Conservation (phyloP, 2,329 filamentous ascomycete genomes). For the Hymenoscyphus salicellus region DNA sequence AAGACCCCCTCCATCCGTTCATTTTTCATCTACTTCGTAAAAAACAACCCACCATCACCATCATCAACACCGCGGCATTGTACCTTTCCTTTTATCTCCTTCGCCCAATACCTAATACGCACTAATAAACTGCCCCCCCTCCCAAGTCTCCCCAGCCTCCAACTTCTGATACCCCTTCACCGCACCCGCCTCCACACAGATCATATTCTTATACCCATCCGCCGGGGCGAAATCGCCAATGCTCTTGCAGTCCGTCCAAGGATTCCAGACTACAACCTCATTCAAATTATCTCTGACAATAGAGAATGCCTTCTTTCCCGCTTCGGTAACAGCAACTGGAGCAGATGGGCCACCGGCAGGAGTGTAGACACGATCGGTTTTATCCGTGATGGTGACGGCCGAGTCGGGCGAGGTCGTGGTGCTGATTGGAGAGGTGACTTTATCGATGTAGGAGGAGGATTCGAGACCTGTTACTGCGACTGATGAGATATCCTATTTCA, state of each 20-base stretch:
- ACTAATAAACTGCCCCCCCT: conserved; percentile 46
- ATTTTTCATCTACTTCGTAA: conserved; percentile 1
- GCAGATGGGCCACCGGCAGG: conserved; percentile 59
- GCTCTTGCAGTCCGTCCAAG: conserved; percentile 75
- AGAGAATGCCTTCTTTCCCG: conserved; percentile 63
- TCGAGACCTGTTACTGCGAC: conserved; percentile 73
- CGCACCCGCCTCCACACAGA: conserved; percentile 88
- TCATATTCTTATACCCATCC: conserved; percentile 87
- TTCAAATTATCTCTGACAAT: conserved; percentile 80
- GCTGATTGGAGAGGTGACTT: conserved; percentile 59
- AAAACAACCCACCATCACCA: not conserved
- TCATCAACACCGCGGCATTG: not conserved
- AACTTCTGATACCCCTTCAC: conserved; percentile 80
- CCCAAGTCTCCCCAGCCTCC: conserved; percentile 70
- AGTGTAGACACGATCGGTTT: conserved; percentile 87
- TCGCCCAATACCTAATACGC: not conserved
- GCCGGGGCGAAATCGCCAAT: conserved; percentile 88
- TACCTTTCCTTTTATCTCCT: not conserved
- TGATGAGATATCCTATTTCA: conserved; percentile 71
- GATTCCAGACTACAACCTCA: conserved; percentile 96
- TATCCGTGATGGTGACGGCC: conserved; percentile 64
- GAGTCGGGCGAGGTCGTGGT: conserved; percentile 63
- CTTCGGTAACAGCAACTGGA: conserved; percentile 59
- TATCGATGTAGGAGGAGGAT: conserved; percentile 76
- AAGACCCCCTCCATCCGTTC: conserved; percentile 2